Evolutionary conservation across 208 protist genomes (phyloP).

Genomic region (Leishmania guyanensis): DNA sequence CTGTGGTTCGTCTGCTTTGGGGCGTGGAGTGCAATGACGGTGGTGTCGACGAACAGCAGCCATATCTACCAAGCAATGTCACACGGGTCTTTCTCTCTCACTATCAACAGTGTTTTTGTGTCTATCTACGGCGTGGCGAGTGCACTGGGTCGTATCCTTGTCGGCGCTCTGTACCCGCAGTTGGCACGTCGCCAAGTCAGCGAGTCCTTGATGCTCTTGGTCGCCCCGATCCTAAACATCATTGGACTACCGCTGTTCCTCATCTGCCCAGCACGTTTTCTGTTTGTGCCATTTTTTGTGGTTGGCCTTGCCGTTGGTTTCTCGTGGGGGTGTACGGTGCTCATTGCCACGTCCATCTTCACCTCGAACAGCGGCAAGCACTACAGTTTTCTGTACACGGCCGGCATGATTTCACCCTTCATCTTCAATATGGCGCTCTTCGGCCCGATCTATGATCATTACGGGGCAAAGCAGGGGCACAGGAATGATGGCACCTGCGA

Average conservation of each 20-base stretch:
- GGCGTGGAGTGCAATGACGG: slow-evolving; percentile 74
- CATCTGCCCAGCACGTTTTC: slow-evolving; percentile 24
- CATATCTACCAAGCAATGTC: slow-evolving; percentile 76
- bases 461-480: slow-evolving; percentile 43
- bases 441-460: slow-evolving; percentile 72
- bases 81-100: slow-evolving; percentile 58
- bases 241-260: slow-evolving; percentile 69
- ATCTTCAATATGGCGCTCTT: slow-evolving; percentile 83
- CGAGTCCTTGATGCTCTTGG: slow-evolving; percentile 43
- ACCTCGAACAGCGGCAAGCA: slow-evolving; percentile 75
- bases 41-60: slow-evolving; percentile 78
- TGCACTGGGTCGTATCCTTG: slow-evolving; percentile 73
- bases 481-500: slow-evolving; percentile 40
- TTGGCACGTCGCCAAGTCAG: slow-evolving; percentile 42
- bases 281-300: slow-evolving; percentile 75
- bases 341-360: slow-evolving; percentile 75
- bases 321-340: slow-evolving; percentile 77
- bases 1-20: slow-evolving; percentile 85
- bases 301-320: slow-evolving; percentile 76
- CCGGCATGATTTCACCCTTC: slow-evolving; percentile 78
- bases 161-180: slow-evolving; percentile 53
- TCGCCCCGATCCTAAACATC: slow-evolving; percentile 68
- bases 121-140: slow-evolving; percentile 81
- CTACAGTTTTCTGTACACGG: slow-evolving; percentile 84
- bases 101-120: slow-evolving; percentile 75